Conservation (phyloP, 2,329 filamentous ascomycete genomes). For the Zymoseptoria passerinii region DNA sequence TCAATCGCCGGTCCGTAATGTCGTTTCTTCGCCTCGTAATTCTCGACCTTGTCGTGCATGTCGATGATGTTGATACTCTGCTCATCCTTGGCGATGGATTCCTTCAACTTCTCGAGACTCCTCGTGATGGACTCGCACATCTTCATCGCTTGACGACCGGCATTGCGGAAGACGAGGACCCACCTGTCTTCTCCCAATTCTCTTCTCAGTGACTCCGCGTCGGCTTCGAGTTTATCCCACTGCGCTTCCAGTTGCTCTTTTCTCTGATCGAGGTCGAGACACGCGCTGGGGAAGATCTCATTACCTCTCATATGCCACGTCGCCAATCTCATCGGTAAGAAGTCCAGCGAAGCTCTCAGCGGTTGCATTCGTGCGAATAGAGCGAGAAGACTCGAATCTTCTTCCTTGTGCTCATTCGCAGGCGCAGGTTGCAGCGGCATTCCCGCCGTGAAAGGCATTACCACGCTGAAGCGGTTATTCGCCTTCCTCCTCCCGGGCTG, state of each 20-base stretch:
- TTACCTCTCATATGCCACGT: conserved; percentile 75
- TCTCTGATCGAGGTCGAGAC: conserved; percentile 74
- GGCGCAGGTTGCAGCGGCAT: conserved; percentile 50
- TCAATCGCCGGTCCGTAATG: conserved; percentile 93
- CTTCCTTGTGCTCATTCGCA: conserved; percentile 48
- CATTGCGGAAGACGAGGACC: conserved; percentile 91
- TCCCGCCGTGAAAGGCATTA: conserved; percentile 48
- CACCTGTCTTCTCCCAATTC: conserved; percentile 93
- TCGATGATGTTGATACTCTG: conserved; percentile 63
- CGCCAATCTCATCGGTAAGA: conserved; percentile 86
- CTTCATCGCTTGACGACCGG: conserved; percentile 83
- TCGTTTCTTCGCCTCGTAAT: conserved; percentile 86
- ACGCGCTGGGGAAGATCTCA: conserved; percentile 76
- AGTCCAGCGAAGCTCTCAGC: conserved; percentile 83
- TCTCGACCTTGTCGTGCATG: conserved; percentile 78
- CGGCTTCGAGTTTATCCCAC: conserved; percentile 80
- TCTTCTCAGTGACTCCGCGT: conserved; percentile 79
- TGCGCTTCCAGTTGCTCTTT: conserved; percentile 67
- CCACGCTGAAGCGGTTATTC: conserved; percentile 61
- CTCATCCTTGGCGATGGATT: conserved; percentile 66
- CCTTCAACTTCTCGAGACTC: conserved; percentile 72
- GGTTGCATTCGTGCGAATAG: conserved; percentile 95
- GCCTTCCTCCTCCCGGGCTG: conserved; percentile 49
- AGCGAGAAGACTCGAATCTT: conserved; percentile 80
- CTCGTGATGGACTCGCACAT: conserved; percentile 94